Evolutionary conservation across 768 basidiomycete species (phyloP), one percentile per base, ranked within the genome.

Genomic region (Mrakia frigida): DNA sequence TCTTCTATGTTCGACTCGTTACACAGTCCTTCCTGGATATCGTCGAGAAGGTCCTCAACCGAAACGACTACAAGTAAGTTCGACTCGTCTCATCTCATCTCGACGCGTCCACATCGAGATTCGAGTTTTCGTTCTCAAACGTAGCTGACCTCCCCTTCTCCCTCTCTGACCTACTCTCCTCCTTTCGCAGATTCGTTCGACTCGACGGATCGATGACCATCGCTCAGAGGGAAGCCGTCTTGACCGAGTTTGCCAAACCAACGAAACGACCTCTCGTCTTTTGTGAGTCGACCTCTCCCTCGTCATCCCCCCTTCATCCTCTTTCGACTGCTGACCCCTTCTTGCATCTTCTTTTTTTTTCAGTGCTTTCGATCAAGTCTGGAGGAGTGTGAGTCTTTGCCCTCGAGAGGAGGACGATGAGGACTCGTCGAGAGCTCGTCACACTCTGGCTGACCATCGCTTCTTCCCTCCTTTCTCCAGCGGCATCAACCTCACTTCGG

Each of bases 181-280:
- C 39, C 16, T 16, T 14, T 6, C 18, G 2, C 23, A 56, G 56
- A 70, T 81, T 78, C 78, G 89, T 89, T 79, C 88, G 96, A 28
- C 93, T 98, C 80, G 96, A 98, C 82, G 96, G 96, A 1, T 89
- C 92, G 0, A 93, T 98, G 92, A 90, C 90, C 80, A 86, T 96
- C 78, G 91, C 90, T 84, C 91, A 90, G 82, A 87, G 93, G 74
- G 88, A 87, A 53, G 87, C 87, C 13, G 91, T 92, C 3, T 86
- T 98, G 53, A 85, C 88, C 60, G 89, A 89, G 78, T 98, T 98
- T 86, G 91, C 89, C 80, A 84, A 86, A 28, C 84, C 88, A 3
- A 90, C 89, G 9, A 86, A 87, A 74, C 89, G 87, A 79, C 90
- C 93, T 0, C 91, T 78, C 68, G 63, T 78, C 50, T 70, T 78